Evolutionary conservation across 768 basidiomycete species (phyloP).

Genomic region (Tulasnella sp.): DNA sequence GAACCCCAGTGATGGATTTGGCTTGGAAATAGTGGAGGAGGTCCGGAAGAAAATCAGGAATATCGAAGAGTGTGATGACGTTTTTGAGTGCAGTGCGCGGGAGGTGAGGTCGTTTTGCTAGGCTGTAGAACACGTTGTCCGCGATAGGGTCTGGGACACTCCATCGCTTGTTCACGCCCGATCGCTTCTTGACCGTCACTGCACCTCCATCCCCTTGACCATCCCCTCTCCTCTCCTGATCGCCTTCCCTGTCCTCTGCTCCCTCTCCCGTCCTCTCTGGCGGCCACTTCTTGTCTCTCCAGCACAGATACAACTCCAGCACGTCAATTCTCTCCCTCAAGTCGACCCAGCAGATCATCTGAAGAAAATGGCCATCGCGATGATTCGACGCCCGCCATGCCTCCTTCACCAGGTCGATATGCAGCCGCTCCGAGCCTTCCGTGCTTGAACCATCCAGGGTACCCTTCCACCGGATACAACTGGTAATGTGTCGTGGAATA

Average conservation of each 20-base stretch:
- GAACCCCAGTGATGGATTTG: neutral
- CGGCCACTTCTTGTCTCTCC: neutral
- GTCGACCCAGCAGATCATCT: neutral
- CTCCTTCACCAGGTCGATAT: neutral
- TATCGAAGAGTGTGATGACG: neutral
- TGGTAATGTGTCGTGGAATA: neutral
- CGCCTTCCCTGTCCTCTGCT: neutral
- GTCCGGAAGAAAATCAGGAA: neutral
- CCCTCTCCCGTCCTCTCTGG: neutral
- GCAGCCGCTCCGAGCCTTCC: neutral
- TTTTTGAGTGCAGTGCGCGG: neutral
- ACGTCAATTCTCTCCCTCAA: neutral
- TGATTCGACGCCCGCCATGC: neutral
- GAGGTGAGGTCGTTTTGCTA: neutral
- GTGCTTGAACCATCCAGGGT: neutral
- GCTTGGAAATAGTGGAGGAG: neutral
- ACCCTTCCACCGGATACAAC: neutral
- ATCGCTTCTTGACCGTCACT: neutral
- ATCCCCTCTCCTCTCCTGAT: neutral
- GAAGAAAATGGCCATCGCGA: neutral
- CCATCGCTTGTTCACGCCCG: neutral
- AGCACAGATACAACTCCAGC: neutral
- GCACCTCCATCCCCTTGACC: neutral
- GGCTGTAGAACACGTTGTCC: neutral
- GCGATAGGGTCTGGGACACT: neutral